Evolutionary conservation across 441 rosid genomes (phyloP).

Genomic region (Hura crepitans): DNA sequence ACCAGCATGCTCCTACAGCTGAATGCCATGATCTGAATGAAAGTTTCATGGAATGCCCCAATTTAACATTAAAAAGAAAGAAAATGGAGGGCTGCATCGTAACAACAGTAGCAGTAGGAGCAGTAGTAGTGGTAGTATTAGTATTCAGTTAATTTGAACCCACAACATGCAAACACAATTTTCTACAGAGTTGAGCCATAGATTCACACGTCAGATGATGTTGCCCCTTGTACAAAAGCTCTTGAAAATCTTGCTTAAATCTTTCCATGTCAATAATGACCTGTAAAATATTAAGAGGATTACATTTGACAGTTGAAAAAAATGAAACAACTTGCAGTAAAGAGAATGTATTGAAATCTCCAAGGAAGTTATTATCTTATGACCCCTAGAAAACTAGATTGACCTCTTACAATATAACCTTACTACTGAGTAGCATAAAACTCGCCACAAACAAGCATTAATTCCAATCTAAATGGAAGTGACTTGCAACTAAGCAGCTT

Average conservation of each 20-base stretch:
- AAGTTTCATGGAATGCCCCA: not conserved
- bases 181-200: not conserved
- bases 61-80: not conserved
- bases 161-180: not conserved
- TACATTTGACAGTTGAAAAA: slow-evolving; percentile 4
- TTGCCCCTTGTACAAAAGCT: slow-evolving; percentile 45
- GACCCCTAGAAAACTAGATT: not conserved
- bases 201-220: slow-evolving; percentile 47
- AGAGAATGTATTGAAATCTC: not conserved
- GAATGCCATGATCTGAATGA: not conserved
- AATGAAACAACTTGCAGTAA: not conserved
- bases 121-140: no score
- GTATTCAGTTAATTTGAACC: not conserved
- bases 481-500: not conserved
- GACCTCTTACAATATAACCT: not conserved
- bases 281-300: slow-evolving; percentile 29
- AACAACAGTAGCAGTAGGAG: no score
- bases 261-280: slow-evolving; percentile 83
- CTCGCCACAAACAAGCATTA: not conserved
- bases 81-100: no score
- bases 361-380: not conserved
- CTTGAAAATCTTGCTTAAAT: slow-evolving; percentile 61
- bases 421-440: not conserved
- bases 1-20: not conserved
- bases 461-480: not conserved